Evolutionary conservation across 257 asterid genomes (phyloP), one percentile per base, ranked within the genome.

Genomic region (Solanum sitiens): DNA sequence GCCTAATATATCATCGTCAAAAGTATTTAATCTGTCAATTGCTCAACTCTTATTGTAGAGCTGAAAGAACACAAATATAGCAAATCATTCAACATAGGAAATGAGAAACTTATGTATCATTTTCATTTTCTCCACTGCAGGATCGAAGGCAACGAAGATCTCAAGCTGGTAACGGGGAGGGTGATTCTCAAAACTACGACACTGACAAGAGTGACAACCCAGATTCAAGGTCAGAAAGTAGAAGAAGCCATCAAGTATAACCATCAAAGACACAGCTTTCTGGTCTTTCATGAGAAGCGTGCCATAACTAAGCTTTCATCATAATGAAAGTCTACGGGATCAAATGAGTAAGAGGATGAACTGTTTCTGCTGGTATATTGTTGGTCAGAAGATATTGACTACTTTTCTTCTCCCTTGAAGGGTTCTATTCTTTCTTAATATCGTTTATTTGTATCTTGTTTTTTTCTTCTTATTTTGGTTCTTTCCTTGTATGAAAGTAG

Each of bases 61-160:
- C 83, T 76, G 56, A 5, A 39, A 40, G 35, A 76, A 23, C 23
- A 37, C 5, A 37, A 74, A 23, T 76, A n/a, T 23, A 76, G 83
- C 16, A 76, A 40, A 7, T 40, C 20, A 39, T 76, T 76, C 59
- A 6, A 27, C 59, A 6, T 20, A 40, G 32, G 32, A 39, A n/a
- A 12, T 76, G 70, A 50, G 32, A 50, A 82, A 30, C 45, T 50
- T 50, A 50, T 3, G 32, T 18, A 82, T 82, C 86, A 30, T 82
- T 30, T 82, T 82, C 70, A 35, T 53, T 44, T 83, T 20, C 79
- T 87, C 16, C 18, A 40, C 59, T 75, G 16, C 84, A 97, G 99
- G 99, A 97, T 86, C 95, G 99, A 89, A 95, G 97, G 93, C 95
- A 93, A 87, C 89, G 98, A 89, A 94, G 89, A 91, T 87, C 93